A percentile compares a stretch with the other conserved stretches of the same genome.
phyloP scores from a whole-genome alignment of 305 asterid genomes.

The Solanum aculeatissimum region DNA sequence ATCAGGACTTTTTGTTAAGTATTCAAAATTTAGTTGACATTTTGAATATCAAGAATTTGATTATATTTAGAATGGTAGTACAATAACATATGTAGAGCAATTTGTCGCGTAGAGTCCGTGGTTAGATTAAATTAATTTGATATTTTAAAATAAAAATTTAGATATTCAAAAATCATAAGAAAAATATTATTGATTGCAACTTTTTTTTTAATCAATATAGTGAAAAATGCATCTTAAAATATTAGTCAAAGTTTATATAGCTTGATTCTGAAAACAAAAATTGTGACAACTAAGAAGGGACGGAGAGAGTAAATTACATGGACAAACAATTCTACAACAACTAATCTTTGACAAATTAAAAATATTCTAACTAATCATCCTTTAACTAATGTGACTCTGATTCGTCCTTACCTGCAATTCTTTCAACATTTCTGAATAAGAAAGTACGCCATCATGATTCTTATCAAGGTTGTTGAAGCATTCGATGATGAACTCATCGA shows the following conservation, averaged over 20 bases:
- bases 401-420: not conserved
- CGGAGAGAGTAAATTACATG: too few species aligned
- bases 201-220: too few species aligned
- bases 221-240: too few species aligned
- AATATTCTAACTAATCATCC: not conserved
- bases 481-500: not conserved
- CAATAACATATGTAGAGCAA: not conserved
- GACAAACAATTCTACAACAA: too few species aligned
- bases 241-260: too few species aligned
- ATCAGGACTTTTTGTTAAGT: not conserved
- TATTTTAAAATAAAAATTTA: too few species aligned
- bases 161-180: too few species aligned
- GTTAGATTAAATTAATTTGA: too few species aligned
- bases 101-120: not conserved
- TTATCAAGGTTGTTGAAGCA: not conserved
- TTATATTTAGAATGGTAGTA: not conserved
- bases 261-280: too few species aligned
- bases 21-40: not conserved
- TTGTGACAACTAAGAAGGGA: too few species aligned
- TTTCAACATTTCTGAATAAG: not conserved
- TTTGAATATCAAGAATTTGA: not conserved
- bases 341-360: too few species aligned
- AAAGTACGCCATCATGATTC: not conserved
- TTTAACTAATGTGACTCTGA: not conserved
- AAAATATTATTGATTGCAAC: too few species aligned